These are phyloP conservation scores for Parietichytrium sp. DNA, from an alignment of 108 stramenopile species.

Conservation along the genomic window DNA sequence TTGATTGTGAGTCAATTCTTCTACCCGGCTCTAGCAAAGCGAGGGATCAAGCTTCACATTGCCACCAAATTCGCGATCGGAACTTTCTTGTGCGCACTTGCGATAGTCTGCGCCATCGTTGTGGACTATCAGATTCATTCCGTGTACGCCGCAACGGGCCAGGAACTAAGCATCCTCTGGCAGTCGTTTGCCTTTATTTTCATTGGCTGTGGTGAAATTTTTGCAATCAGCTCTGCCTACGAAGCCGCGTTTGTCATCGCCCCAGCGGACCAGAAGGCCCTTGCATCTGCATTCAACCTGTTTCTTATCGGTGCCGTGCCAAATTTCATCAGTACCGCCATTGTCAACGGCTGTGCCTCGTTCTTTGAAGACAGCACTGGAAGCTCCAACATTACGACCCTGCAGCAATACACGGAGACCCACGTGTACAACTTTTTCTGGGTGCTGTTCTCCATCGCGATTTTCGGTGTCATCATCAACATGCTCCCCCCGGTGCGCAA, in stretches of 20 bases:
- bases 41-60: conserved; percentile 71
- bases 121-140: conserved; percentile 71
- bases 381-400: conserved; percentile 58
- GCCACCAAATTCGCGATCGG: conserved; percentile 81
- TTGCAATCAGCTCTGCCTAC: conserved; percentile 76
- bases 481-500: conserved; percentile 61
- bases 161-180: conserved; percentile 71
- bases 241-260: conserved; percentile 78
- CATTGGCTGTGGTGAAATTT: conserved; percentile 79
- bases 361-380: conserved; percentile 71
- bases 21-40: conserved; percentile 66
- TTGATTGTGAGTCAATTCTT: conserved; percentile 64
- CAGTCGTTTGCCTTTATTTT: conserved; percentile 73
- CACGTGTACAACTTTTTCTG: conserved; percentile 72
- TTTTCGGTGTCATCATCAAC: conserved; percentile 71
- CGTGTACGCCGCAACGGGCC: conserved; percentile 58
- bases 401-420: conserved; percentile 69
- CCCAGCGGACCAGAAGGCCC: conserved; percentile 68
- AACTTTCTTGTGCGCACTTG: conserved; percentile 64
- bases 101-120: conserved; percentile 69
- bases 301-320: conserved; percentile 79
- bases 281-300: conserved; percentile 74
- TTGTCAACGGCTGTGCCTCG: conserved; percentile 63
- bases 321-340: conserved; percentile 70
- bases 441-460: conserved; percentile 61